phyloP scores from a whole-genome alignment of 805 yeast species.

The Barnettozyma populi region DNA sequence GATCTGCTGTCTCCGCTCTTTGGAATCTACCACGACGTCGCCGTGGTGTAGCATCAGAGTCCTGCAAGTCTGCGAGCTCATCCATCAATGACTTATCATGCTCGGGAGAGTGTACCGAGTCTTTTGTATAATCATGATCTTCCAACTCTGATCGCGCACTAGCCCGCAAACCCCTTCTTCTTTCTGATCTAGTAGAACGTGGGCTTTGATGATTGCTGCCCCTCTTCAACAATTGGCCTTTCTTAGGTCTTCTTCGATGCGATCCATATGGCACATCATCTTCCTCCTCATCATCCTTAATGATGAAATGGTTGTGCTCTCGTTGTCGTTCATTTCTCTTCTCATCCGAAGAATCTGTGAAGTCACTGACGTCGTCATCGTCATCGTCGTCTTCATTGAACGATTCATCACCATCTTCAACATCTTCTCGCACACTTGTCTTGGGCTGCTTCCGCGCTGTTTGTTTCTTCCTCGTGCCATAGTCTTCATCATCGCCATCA shows the following conservation, averaged over 20 bases:
- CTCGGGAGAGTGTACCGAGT: constrained; percentile 13
- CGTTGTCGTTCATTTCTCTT: constrained; percentile 15
- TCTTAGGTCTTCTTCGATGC: constrained; percentile 8
- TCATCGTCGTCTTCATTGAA: constrained; percentile 34
- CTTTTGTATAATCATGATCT: background rate
- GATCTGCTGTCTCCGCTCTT: constrained; percentile 7
- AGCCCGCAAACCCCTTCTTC: constrained; percentile 19
- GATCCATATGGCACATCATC: constrained; percentile 14
- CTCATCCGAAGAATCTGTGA: constrained; percentile 5
- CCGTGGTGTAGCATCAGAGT: constrained; percentile 35
- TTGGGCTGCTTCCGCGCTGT: constrained; percentile 10
- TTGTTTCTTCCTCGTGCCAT: constrained; percentile 4
- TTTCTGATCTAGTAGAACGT: constrained; percentile 7
- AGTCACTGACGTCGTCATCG: constrained; percentile 19
- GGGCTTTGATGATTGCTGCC: background rate
- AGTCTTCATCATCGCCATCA: constrained; percentile 5
- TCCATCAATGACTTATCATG: constrained; percentile 42
- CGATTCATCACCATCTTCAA: constrained; percentile 22
- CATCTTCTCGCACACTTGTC: constrained; percentile 14
- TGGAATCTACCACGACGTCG: constrained; percentile 5
- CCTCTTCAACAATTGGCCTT: constrained; percentile 8
- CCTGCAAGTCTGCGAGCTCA: constrained; percentile 40
- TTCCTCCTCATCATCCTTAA: constrained; percentile 25
- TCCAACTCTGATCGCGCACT: background rate
- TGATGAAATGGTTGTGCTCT: constrained; percentile 22